Base-by-base conservation (phyloP, 305 asterid species). In the Fraxinus nigra region DNA sequence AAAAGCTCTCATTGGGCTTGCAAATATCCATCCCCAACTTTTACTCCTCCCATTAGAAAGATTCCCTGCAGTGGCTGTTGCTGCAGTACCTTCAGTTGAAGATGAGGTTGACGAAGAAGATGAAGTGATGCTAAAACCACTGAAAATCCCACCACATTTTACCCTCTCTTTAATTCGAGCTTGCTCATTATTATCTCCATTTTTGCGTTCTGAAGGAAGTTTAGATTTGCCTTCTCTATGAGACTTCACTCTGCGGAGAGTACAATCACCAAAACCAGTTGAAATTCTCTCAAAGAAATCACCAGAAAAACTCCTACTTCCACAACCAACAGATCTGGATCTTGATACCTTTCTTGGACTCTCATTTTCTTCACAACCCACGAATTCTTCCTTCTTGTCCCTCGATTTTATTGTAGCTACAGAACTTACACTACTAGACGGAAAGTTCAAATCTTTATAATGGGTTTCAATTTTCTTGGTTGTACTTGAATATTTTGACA, bases 291-390 rank as follows among this genome's bases (percentile, higher is more conserved):
- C 95, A 13, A 92, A 90, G 30, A 92, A 86, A 63, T 92, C 93
- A 4, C 92, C 92, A 3, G 95, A 92, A 63, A 92, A 92, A 75
- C 92, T 92, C 78, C 92, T 87, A 30, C 92, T 90, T 63, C 93
- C 95, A 86, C 95, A 89, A 3, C 95, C 95, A 26, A 90, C 92
- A 80, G 93, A 90, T 87, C 92, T 89, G 16, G 95, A 92, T 87
- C 95, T 89, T 13, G 92, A 89, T 0, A 92, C 92, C 34, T 86
- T 91, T 32, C 91, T 82, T 0, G 86, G 85, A 80, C 88, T 82
- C 56, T 67, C 85, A 32, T 80, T 82, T 28, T 82, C 87, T 18
- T 85, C 90, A 77, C 79, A 88, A 20, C 78, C 77, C 10, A 76
- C 43, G 16, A 72, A 48, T 8, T 83, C 88, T 4, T 85, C 84